Conservation (phyloP, 2,329 filamentous ascomycete genomes). For the Furcasterigmium sp. region DNA sequence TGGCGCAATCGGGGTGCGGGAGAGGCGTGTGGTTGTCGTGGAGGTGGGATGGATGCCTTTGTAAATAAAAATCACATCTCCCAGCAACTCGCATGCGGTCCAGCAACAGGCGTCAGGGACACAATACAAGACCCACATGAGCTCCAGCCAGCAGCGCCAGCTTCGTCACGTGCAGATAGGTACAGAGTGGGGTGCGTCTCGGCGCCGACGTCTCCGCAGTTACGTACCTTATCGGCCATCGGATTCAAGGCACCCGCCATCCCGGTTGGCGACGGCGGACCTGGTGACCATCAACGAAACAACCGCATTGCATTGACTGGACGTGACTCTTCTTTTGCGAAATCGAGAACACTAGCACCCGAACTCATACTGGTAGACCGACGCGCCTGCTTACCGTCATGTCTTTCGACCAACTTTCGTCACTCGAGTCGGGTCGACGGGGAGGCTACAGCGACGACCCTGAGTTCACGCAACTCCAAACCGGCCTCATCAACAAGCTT, state of each 20-base stretch:
- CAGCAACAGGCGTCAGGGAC: too few species aligned
- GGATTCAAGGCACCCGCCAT: neutral
- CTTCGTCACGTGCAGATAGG: neutral
- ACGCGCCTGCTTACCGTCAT: slow-evolving; percentile 40
- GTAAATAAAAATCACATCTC: too few species aligned
- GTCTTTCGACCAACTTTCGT: slow-evolving; percentile 87
- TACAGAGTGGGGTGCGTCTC: neutral
- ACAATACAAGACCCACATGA: too few species aligned
- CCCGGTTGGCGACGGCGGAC: neutral
- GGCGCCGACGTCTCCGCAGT: slow-evolving; percentile 1
- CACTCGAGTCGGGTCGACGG: slow-evolving; percentile 73
- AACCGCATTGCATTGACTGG: too few species aligned
- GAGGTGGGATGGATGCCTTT: too few species aligned
- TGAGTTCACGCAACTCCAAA: slow-evolving; percentile 79
- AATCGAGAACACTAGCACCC: too few species aligned
- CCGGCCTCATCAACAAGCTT: slow-evolving; percentile 79
- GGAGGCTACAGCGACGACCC: slow-evolving; percentile 81
- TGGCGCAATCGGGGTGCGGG: neutral
- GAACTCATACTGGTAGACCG: too few species aligned
- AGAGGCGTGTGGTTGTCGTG: too few species aligned
- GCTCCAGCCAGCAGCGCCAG: neutral
- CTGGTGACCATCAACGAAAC: neutral
- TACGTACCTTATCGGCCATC: slow-evolving; percentile 1
- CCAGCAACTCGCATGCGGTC: too few species aligned
- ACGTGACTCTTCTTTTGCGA: too few species aligned